Conservation (phyloP, 2,329 filamentous ascomycete species). For the Aspergillus sp. region DNA sequence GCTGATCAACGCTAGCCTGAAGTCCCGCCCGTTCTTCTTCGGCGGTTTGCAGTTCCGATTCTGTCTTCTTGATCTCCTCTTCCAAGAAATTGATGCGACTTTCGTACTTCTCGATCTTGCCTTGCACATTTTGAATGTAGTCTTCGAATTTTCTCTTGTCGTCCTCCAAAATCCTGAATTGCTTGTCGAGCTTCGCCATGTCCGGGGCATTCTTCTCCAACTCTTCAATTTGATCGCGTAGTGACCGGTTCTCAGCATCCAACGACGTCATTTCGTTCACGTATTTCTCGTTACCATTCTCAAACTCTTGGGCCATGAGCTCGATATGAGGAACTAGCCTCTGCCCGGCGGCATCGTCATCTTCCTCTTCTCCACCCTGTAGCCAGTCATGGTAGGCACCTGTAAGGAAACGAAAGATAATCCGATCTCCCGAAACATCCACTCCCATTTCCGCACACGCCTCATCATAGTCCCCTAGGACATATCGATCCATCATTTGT, state of each 20-base stretch:
- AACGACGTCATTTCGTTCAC: slow-evolving; percentile 79
- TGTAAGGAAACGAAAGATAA: slow-evolving; percentile 91
- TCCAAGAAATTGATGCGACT: slow-evolving; percentile 77
- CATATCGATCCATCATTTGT: slow-evolving; percentile 86
- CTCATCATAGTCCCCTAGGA: slow-evolving; percentile 77
- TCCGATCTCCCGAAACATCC: slow-evolving; percentile 84
- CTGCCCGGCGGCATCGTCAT: slow-evolving; percentile 77
- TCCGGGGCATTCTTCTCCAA: slow-evolving; percentile 84
- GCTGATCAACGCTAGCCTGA: slow-evolving; percentile 83
- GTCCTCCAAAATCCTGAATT: slow-evolving; percentile 91
- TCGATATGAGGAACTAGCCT: slow-evolving; percentile 81
- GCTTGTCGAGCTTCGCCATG: slow-evolving; percentile 78
- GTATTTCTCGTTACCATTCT: slow-evolving; percentile 80
- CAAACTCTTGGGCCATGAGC: slow-evolving; percentile 84
- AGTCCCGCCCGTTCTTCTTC: slow-evolving; percentile 79
- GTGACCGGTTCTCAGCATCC: slow-evolving; percentile 77
- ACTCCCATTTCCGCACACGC: slow-evolving; percentile 84
- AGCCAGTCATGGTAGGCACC: slow-evolving; percentile 92
- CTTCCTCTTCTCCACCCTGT: slow-evolving; percentile 83
- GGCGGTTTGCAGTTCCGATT: slow-evolving; percentile 71
- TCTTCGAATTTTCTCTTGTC: slow-evolving; percentile 94
- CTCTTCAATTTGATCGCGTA: slow-evolving; percentile 84
- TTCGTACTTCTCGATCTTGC: slow-evolving; percentile 86
- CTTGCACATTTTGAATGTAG: slow-evolving; percentile 82
- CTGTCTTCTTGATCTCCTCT: slow-evolving; percentile 78